phyloP scores from a whole-genome alignment of 106 monocot species.

The Platanthera guangdongensis region DNA sequence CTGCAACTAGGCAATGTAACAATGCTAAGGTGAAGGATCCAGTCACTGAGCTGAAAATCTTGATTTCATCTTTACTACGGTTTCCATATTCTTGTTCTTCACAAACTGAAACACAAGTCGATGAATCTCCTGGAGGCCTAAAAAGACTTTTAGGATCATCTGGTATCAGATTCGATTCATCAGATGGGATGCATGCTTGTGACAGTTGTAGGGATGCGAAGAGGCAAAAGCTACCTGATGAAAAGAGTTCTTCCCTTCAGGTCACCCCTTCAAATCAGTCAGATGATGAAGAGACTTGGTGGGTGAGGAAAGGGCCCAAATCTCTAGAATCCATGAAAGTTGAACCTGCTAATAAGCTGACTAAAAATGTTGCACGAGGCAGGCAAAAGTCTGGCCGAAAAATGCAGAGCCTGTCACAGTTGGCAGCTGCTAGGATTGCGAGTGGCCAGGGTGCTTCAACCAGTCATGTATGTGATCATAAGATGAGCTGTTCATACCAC shows the following conservation, averaged over 20 bases:
- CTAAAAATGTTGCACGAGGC: slow-evolving; percentile 66
- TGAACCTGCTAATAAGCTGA: slow-evolving; percentile 51
- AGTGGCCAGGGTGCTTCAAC: slow-evolving; percentile 92
- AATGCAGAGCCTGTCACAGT: slow-evolving; percentile 84
- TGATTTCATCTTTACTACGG: slow-evolving; percentile 52
- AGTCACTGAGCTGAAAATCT: slow-evolving; percentile 46
- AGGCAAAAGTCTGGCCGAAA: slow-evolving; percentile 60
- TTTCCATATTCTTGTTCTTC: slow-evolving; percentile 41
- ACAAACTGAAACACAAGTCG: slow-evolving; percentile 25
- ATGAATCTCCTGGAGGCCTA: slow-evolving; percentile 31
- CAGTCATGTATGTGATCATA: slow-evolving; percentile 91
- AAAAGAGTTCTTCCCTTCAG: slow-evolving; percentile 31
- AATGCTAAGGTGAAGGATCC: slow-evolving; percentile 34
- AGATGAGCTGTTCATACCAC: slow-evolving; percentile 61
- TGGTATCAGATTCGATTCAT: slow-evolving; percentile 30
- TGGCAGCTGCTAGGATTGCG: slow-evolving; percentile 78
- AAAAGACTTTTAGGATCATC: slow-evolving; percentile 38
- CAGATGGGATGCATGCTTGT: slow-evolving; percentile 44
- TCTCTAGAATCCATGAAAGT: slow-evolving; percentile 55
- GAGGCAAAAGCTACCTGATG: slow-evolving; percentile 59
- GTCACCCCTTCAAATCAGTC: slow-evolving; percentile 34
- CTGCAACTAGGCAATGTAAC: slow-evolving; percentile 12
- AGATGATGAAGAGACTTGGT: slow-evolving; percentile 91
- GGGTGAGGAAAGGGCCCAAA: slow-evolving; percentile 70
- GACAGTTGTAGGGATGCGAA: slow-evolving; percentile 68